These are phyloP conservation scores for Cylindrotheca closterium DNA, from an alignment of 108 stramenopile species.

Conservation along the genomic window DNA sequence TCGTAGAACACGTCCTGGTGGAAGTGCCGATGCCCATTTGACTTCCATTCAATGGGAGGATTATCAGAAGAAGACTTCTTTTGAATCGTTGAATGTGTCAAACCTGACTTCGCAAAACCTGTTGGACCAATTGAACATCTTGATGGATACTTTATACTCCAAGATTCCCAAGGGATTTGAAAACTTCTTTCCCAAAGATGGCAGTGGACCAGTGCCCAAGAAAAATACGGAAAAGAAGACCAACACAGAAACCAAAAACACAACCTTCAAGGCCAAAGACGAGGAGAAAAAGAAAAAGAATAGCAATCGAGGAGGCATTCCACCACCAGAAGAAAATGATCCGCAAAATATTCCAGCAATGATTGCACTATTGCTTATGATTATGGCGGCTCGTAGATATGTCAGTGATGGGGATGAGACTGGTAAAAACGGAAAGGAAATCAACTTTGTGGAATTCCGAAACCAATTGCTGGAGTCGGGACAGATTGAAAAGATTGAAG, in stretches of 20 bases:
- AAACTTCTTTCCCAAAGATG: slow-evolving; percentile 77
- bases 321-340: slow-evolving; percentile 41
- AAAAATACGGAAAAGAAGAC: slow-evolving; percentile 14
- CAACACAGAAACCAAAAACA: slow-evolving; percentile 2
- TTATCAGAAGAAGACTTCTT: neutral
- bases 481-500: slow-evolving; percentile 88
- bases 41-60: slow-evolving; percentile 8
- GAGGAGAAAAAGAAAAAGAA: slow-evolving; percentile 36
- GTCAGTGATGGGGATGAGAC: slow-evolving; percentile 49
- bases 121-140: neutral
- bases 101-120: neutral
- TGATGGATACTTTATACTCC: slow-evolving; percentile 24
- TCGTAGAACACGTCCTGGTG: neutral
- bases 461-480: slow-evolving; percentile 78
- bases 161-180: slow-evolving; percentile 83
- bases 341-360: slow-evolving; percentile 61
- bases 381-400: slow-evolving; percentile 51
- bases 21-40: neutral
- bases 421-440: slow-evolving; percentile 63
- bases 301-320: slow-evolving; percentile 26
- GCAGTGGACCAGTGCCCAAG: slow-evolving; percentile 14
- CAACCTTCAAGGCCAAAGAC: slow-evolving; percentile 7
- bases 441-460: slow-evolving; percentile 90
- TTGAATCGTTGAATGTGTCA: neutral
- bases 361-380: slow-evolving; percentile 49